Percentiles rank a stretch among this genome's conserved stretches.
These are phyloP conservation scores for Cadophora luteo-olivacea DNA, from an alignment of 2,329 filamentous ascomycete genomes.

Conservation along the genomic window DNA sequence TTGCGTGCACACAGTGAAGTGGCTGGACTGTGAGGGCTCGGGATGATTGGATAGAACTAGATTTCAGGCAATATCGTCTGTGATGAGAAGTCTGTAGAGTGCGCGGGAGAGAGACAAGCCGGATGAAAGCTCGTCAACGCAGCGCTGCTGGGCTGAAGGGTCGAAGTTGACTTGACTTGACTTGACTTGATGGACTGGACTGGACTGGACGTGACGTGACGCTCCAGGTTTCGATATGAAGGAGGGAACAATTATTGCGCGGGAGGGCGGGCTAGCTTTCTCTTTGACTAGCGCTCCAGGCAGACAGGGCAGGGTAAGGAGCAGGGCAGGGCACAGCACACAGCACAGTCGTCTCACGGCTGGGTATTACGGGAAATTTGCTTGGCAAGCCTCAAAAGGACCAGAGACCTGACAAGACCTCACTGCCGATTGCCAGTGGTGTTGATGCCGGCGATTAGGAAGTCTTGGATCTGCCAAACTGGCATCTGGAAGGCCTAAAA, in stretches of 20 bases:
- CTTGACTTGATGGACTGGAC: neutral
- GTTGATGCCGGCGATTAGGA: neutral
- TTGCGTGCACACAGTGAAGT: conserved; percentile 14
- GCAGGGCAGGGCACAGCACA: neutral
- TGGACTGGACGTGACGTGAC: neutral
- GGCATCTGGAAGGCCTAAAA: neutral
- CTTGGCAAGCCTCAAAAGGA: conserved; percentile 18
- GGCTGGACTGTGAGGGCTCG: conserved; percentile 16
- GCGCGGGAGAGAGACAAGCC: conserved; percentile 15
- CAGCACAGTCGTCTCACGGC: neutral
- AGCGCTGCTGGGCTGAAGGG: conserved; percentile 6
- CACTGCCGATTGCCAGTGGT: conserved; percentile 14
- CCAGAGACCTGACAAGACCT: neutral
- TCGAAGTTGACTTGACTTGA: conserved; percentile 15
- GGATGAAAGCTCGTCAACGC: conserved; percentile 23
- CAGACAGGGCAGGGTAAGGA: neutral
- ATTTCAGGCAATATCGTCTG: conserved; percentile 22
- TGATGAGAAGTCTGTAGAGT: conserved; percentile 17
- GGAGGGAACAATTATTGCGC: conserved; percentile 10
- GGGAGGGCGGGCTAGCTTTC: neutral
- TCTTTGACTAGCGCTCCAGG: conserved; percentile 1
- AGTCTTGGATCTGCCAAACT: conserved; percentile 14
- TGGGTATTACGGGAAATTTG: conserved; percentile 10
- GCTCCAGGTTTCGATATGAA: conserved; percentile 5
- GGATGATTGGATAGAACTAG: neutral